These are phyloP conservation scores for Boletus vinaceobasis DNA, from an alignment of 768 basidiomycete species.

Conservation along the genomic window DNA sequence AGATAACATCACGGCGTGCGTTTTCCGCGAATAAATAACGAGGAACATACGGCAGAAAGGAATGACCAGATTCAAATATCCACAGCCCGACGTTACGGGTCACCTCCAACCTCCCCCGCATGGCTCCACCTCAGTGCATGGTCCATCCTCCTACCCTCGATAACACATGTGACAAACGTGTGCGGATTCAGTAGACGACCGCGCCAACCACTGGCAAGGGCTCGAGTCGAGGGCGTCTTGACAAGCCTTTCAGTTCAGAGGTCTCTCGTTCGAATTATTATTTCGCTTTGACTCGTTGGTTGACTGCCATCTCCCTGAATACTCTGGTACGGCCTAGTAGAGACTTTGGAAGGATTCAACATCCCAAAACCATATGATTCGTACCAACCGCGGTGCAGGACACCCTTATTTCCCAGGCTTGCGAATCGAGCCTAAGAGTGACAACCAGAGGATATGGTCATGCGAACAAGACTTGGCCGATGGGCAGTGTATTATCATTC, in stretches of 20 bases:
- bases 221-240: not conserved
- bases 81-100: not conserved
- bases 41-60: not conserved
- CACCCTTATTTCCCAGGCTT: not conserved
- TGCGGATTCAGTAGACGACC: not conserved
- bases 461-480: not conserved
- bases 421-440: no score
- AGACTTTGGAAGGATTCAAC: no score
- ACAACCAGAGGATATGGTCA: no score
- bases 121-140: not conserved
- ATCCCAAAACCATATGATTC: not conserved
- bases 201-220: not conserved
- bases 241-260: not conserved
- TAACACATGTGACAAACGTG: not conserved
- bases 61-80: no score
- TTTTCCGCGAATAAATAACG: not conserved
- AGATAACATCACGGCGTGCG: not conserved
- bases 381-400: not conserved
- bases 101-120: not conserved
- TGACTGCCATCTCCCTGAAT: no score
- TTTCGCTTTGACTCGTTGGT: not conserved
- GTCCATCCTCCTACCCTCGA: not conserved
- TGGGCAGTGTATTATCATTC: not conserved
- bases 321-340: not conserved
- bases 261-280: not conserved